These are phyloP conservation scores for Zopfochytrium polystomum DNA, from an alignment of 371 early-diverging fungal species.

Conservation along the genomic window DNA sequence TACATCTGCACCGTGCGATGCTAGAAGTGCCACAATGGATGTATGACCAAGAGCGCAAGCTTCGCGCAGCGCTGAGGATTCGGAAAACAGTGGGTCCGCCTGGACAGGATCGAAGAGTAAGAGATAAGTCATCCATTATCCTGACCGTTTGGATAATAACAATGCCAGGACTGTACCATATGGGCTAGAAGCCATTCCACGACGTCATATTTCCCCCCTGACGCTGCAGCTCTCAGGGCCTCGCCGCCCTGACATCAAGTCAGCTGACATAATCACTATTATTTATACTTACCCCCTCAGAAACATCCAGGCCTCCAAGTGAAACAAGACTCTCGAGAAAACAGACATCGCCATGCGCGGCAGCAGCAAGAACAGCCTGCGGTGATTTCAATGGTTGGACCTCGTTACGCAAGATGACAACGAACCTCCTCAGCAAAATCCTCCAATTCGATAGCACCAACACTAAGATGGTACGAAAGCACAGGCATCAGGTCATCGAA, in stretches of 20 bases:
- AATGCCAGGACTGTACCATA: conserved; percentile 2
- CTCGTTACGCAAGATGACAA: too few species aligned
- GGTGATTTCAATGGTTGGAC: too few species aligned
- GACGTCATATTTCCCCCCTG: background rate
- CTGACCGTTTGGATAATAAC: background rate
- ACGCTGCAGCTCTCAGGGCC: conserved; percentile 8
- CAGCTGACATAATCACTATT: conserved; percentile 2
- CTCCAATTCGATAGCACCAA: conserved; percentile 11
- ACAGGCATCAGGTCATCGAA: conserved; percentile 5
- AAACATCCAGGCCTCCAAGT: conserved; percentile 15
- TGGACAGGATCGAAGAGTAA: conserved; percentile 3
- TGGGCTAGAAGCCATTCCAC: conserved; percentile 13
- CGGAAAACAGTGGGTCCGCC: conserved; percentile 8
- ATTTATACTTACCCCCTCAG: conserved; percentile 13
- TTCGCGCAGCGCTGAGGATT: conserved; percentile 17
- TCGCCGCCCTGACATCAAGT: conserved; percentile 8
- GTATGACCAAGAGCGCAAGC: conserved; percentile 5
- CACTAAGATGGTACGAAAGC: conserved; percentile 1
- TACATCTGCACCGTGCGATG: conserved; percentile 4
- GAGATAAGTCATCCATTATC: background rate
- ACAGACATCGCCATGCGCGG: background rate
- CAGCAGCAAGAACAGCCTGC: conserved; percentile 10
- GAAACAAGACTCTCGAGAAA: conserved; percentile 11
- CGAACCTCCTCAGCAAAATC: conserved; percentile 25
- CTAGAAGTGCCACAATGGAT: conserved; percentile 4